Evolutionary conservation across 106 monocot species (phyloP), one percentile per base, ranked within the genome.

Genomic region (Posidonia australis): DNA sequence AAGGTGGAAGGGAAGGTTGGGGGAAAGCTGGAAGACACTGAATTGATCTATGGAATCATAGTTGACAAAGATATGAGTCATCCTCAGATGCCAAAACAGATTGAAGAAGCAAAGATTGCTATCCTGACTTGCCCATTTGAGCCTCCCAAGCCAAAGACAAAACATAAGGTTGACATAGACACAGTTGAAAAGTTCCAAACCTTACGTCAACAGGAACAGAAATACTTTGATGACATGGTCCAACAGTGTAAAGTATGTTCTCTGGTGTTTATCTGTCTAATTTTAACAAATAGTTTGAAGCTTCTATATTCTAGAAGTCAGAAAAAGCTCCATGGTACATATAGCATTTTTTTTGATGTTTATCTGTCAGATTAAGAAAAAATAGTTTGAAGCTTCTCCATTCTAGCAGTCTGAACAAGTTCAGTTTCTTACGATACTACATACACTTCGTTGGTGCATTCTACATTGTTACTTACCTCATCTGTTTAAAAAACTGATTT

Each of bases 11-110:
- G 94, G 2, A 96, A 90, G 65, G 93, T 96, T 36, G 94, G 94
- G 55, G 90, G 94, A 54, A 90, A 90, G 60, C 67, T 96, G 56
- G 94, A 96, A 80, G 94, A 96, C 44, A 90, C 90, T 10, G 86
- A 96, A 73, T 72, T 96, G 16, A 58, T 96, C 17, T 74, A 84
- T 74, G 94, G 94, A 55, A 96, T 96, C 21, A 24, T 90, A 51
- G 86, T 96, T 18, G 94, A 96, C 74, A 96, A 96, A 74, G 94
- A 90, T 70, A 96, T 96, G 94, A 96, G 94, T 69, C 94, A 96
- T 65, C 90, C 94, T 17, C 94, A 96, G 73, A 89, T 90, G 94
- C 90, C 94, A 44, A 96, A 90, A 64, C 67, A 66, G 64, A 96
- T 96, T 71, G 84, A 96, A 67, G 73, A 96, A 84, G 90, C 86